Base-by-base conservation (phyloP, 768 basidiomycete genomes). In the Russula brevipes region DNA sequence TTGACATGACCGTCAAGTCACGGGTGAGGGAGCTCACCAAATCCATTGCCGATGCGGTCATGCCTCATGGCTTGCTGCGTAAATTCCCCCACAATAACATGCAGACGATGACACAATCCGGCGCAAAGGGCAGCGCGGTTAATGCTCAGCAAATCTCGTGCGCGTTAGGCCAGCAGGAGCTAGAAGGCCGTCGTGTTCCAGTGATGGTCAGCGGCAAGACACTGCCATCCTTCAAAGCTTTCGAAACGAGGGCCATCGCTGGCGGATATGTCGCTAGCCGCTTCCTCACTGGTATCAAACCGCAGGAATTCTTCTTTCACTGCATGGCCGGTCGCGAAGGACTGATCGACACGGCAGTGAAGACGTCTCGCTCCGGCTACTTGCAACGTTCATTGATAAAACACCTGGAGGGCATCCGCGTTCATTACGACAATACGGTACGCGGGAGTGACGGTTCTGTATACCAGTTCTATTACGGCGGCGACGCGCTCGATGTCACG, bases 301-400 rank as follows among this genome's bases (percentile, higher is more conserved):
- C 97, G 0, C 97, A 99, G 73, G 97, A 99, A 74, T 99, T 98
- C 77, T 99, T 97, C 78, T 99, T 99, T 82, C 97, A 99, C 77
- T 98, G 97, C 73, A 99, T 99, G 97, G 97, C 97, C 61, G 97
- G 97, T 57, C 85, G 97, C 69, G 97, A 99, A 78, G 97, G 97
- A 71, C 82, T 99, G 44, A 99, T 99, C 71, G 97, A 99, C 72
- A 99, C 97, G 5, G 97, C 97, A 42, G 96, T 99, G 73, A 99
- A 99, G 78, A 99, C 97, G 4, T 92, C 90, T 66, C 94, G 97
- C 59, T 98, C 97, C 4, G 97, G 97, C 19, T 99, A 99, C 74
- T 83, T 99, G 19, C 97, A 99, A 73, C 85, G 97, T 52, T 98
- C 97, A 77, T 80, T 99, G 68, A 95, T 99, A 80, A 99, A 99